Evolutionary conservation across 148 eudicot species (phyloP), one percentile per base, ranked within the genome.

Genomic region (Vaccinium corymbosum): DNA sequence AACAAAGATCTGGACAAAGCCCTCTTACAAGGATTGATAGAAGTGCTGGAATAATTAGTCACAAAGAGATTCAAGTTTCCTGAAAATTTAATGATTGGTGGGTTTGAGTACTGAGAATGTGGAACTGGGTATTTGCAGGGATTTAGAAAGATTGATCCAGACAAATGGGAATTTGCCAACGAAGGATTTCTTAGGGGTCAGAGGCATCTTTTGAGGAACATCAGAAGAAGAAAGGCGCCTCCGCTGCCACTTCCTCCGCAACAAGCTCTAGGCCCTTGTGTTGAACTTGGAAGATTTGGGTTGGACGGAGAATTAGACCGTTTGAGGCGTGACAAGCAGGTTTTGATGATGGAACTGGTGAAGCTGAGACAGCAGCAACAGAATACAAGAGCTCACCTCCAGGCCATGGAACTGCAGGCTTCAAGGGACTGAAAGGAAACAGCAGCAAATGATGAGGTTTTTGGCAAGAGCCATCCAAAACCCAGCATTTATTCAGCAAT

Each of bases 121-220:
- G 62, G 84, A 66, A 38, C 2, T 62, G 79, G 78, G 76, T 83
- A 56, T 56, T 57, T 89, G 91, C 93, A 96, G 99, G 99, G 99
- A 6, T 96, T 96, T 73, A 90, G 94, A 86, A 96, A 96, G 90
- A 91, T 96, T 76, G 99, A 96, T 89, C 91, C 95, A 19, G 98
- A 92, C 17, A 93, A 84, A 82, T 96, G 99, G 99, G 99, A 94
- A 83, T 96, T 96, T 79, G 97, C 97, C 2, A 94, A 92, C 70
- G 99, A 96, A 81, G 94, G 88, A 78, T 96, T 96, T 83, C 78
- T 91, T 3, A 90, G 87, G 83, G 97, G 97, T 10, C 94, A 93
- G 74, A 92, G 86, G 86, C 95, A 93, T 22, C 85, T 91, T 19
- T 73, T 96, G 51, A 96, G 84, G 92, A 92, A 87, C 90, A 94